Evolutionary conservation across 345 rosid species (phyloP), one percentile per base, ranked within the genome.

Genomic region (Citrus glauca): DNA sequence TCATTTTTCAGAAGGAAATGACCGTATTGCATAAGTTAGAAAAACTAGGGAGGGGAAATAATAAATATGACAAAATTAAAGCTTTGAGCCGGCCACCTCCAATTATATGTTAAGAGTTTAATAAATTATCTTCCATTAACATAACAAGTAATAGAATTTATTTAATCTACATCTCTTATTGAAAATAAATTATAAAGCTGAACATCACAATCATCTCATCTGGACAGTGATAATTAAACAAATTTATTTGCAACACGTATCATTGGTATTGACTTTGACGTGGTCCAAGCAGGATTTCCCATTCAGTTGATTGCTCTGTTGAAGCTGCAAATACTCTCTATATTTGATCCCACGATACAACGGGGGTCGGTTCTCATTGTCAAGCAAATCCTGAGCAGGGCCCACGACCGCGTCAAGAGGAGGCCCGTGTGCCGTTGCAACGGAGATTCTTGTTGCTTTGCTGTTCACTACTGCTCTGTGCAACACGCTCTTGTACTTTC

Each of bases 401-500:
- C 79, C 78, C 7, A 84, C 82, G 4, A 69, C 35, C 5, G 57
- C 20, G 38, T 86, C 84, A 13, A 82, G 81, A 2, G 87, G 82
- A 4, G 85, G 85, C 1, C 87, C 87, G 2, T 80, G 84, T 0
- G 81, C 84, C 9, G 82, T 86, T 37, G 70, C 87, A 17, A 84
- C 35, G 14, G 89, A 86, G 24, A 86, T 55, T 73, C 89, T 80
- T 6, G 84, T 73, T 9, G 71, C 76, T 73, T 82, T 69, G 33
- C 11, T 2, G 48, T 80, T 84, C 60, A 82, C 87, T 55, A 78
- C 76, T 3, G 84, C 89, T 69, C 84, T 70, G 45, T 86, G 89
- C 55, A 84, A 10, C 14, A 84, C 85, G 30, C 81, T 86, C 42
- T 84, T 86, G 78, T 84, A 80, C 66, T 82, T 80, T 1, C 89